Evolutionary conservation across 805 yeast genomes (phyloP), one percentile per base, ranked within the genome.

Genomic region (Cyberlindnera bimundalis): DNA sequence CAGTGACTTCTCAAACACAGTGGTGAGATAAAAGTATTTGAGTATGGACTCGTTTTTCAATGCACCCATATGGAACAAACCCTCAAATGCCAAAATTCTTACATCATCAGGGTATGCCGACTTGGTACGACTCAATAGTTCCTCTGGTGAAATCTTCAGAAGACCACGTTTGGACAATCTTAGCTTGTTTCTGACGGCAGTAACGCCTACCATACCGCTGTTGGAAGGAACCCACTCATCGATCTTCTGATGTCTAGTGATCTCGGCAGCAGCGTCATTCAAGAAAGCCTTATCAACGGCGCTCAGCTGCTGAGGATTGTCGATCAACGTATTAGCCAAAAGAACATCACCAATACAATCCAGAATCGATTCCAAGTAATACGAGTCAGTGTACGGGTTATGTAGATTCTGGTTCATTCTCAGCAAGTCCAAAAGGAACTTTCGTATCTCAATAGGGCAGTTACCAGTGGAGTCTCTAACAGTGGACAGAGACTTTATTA

Each of bases 211-310:
- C 27, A 71, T 47, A 42, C 73, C 59, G 38, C 78, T 81, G 46
- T 75, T 78, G 0, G 96, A 81, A 1, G 96, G 91, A 7, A 83
- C 70, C 95, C 95, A 88, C 31, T 76, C 79, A 55, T 91, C 98
- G 64, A 93, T 71, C 46, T 89, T 79, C 50, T 79, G 78, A 45
- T 80, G 73, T 43, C 97, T 72, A 40, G 81, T 78, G 33, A 93
- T 67, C 55, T 90, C 97, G 6, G 73, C 70, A 7, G 81, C 52
- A 0, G 81, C 78, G 13, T 71, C 73, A 4, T 58, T 50, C 3
- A 76, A 56, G 51, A 73, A 78, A 3, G 55, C 56, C 23, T 45
- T 58, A 23, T 67, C 71, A 3, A 52, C 55, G 16, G 56, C 62
- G 6, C 40, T 37, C 4, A 53, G 28, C 2, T 47, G 35, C 2